Evolutionary conservation across 345 rosid species (phyloP).

Genomic region (Draba incana): DNA sequence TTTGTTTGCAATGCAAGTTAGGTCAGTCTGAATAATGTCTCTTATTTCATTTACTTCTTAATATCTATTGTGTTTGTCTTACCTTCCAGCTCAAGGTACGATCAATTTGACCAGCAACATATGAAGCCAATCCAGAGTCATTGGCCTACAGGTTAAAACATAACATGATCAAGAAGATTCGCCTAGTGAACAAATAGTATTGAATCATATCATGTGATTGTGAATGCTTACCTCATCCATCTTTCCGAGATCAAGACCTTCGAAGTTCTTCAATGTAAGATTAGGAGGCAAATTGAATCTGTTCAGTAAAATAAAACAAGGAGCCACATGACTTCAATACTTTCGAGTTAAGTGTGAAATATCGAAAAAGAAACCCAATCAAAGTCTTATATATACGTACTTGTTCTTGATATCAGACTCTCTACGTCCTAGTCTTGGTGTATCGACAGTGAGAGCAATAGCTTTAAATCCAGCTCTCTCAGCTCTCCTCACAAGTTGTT

Average conservation of each 20-base stretch:
- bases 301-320: conserved; percentile 20
- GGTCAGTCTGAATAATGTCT: conserved; percentile 8
- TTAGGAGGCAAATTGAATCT: conserved; percentile 74
- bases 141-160: conserved; percentile 48
- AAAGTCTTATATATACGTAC: conserved; percentile 28
- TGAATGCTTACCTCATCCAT: conserved; percentile 58
- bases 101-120: conserved; percentile 85
- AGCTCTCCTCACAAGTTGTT: conserved; percentile 80
- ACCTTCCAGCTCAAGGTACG: conserved; percentile 89
- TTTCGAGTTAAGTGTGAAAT: neutral
- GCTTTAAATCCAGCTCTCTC: conserved; percentile 90
- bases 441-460: conserved; percentile 85
- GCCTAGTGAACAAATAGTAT: neutral
- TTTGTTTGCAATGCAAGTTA: conserved; percentile 7
- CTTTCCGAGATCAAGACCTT: conserved; percentile 85
- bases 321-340: neutral
- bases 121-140: conserved; percentile 83
- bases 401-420: conserved; percentile 90
- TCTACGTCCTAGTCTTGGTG: conserved; percentile 86
- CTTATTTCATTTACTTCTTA: neutral
- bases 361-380: neutral
- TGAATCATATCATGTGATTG: neutral
- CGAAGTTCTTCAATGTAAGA: conserved; percentile 83
- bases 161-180: neutral
- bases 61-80: neutral